A percentile compares a stretch with the other conserved stretches of the same genome.
These are phyloP conservation scores for Aspergillus ellipticus DNA, from an alignment of 495 filamentous ascomycete genomes.

Conservation along the genomic window DNA sequence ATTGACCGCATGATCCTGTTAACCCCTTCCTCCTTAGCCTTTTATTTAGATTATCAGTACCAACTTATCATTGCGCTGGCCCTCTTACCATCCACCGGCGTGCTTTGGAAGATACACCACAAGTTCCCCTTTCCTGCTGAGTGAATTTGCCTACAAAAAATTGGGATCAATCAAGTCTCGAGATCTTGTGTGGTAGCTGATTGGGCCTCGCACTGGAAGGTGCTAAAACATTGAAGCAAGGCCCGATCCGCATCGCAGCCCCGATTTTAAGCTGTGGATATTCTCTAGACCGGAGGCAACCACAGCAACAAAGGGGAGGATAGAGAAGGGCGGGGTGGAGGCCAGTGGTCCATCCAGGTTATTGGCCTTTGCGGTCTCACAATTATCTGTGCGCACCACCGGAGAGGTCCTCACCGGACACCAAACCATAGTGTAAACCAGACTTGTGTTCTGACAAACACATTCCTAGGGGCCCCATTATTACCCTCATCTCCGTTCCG, in stretches of 20 bases:
- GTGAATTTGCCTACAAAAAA: background rate
- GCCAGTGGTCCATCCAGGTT: background rate
- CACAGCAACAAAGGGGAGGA: conserved; percentile 3
- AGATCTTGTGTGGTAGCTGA: conserved; percentile 1
- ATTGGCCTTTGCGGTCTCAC: background rate
- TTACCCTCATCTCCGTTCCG: background rate
- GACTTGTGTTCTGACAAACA: conserved; percentile 1
- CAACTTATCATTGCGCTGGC: background rate
- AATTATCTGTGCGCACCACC: background rate
- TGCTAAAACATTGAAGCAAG: conserved; percentile 3
- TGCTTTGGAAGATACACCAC: no score
- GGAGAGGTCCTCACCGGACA: background rate
- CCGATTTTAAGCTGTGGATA: conserved; percentile 7
- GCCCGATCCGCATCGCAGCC: conserved; percentile 4
- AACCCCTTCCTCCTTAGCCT: background rate
- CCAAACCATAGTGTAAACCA: background rate
- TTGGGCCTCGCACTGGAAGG: background rate
- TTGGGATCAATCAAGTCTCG: background rate
- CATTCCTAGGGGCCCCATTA: background rate
- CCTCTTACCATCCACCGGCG: no score
- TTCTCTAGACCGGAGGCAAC: background rate
- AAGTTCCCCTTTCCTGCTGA: background rate
- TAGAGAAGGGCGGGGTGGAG: background rate
- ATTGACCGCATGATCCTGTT: background rate
- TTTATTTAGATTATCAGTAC: background rate